Conservation (phyloP, 208 protist species). For the Crithidia expoeki region DNA sequence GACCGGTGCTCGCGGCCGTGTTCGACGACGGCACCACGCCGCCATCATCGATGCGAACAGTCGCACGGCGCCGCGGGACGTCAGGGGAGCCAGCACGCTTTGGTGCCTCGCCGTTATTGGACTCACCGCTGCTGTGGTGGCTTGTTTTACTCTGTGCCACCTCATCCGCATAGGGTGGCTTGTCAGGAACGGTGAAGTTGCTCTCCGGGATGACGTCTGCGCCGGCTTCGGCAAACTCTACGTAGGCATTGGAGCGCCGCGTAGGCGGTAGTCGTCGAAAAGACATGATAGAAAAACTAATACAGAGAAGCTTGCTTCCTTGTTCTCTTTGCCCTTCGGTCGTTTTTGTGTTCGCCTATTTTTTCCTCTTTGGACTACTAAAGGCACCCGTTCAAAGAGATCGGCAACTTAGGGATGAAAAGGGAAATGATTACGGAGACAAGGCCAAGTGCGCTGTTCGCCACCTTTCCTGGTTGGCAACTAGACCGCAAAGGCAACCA, state of each 20-base stretch:
- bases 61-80: constrained; percentile 11
- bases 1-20: not conserved
- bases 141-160: not conserved
- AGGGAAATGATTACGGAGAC: too few relatives aligned
- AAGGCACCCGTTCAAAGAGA: too few relatives aligned
- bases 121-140: not conserved
- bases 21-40: not conserved
- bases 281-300: constrained; percentile 24
- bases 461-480: not conserved
- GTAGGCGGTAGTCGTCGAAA: constrained; percentile 38
- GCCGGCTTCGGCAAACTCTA: constrained; percentile 46
- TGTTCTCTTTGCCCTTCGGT: not conserved
- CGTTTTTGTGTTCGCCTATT: not conserved
- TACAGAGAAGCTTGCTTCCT: too few relatives aligned
- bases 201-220: constrained; percentile 33
- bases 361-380: not conserved
- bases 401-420: too few relatives aligned
- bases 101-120: not conserved
- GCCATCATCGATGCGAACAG: constrained; percentile 23
- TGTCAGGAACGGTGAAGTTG: constrained; percentile 27
- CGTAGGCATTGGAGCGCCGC: constrained; percentile 36
- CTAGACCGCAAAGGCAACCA: too few relatives aligned
- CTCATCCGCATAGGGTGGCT: not conserved
- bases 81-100: constrained; percentile 20
- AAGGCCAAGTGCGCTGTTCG: too few relatives aligned